Percentiles rank a stretch among this genome's conserved stretches.
Evolutionary conservation across 805 yeast species (phyloP).

Genomic region (Starmerella potacharoeniae): DNA sequence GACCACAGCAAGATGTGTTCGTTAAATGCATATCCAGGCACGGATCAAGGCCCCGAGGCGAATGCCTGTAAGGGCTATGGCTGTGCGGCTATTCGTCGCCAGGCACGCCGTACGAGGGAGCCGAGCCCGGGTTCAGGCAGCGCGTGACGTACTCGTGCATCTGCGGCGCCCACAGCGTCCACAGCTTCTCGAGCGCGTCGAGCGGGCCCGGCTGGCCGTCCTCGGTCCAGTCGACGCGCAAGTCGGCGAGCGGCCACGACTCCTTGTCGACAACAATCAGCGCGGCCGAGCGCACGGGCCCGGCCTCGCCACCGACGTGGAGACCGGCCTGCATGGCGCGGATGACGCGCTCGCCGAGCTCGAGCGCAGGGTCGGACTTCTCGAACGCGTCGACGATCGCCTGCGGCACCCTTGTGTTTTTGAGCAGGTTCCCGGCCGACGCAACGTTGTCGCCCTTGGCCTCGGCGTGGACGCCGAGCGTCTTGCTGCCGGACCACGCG

Average conservation of each 20-base stretch:
- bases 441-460: conserved; percentile 10
- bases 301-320: conserved; percentile 20
- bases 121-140: conserved; percentile 12
- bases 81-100: conserved; percentile 12
- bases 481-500: conserved; percentile 15
- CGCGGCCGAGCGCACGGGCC: conserved; percentile 18
- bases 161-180: conserved; percentile 17
- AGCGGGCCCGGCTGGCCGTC: conserved; percentile 11
- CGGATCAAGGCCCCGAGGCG: no score
- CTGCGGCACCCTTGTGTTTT: conserved; percentile 6
- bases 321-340: conserved; percentile 19
- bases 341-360: conserved; percentile 14
- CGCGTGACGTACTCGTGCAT: conserved; percentile 18
- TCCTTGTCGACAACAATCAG: conserved; percentile 13
- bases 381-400: conserved; percentile 13
- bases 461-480: conserved; percentile 12
- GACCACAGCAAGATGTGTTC: no score
- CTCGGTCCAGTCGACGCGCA: conserved; percentile 18
- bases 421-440: conserved; percentile 18
- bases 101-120: conserved; percentile 20
- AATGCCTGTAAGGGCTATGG: no score
- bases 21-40: no score
- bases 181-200: conserved; percentile 8
- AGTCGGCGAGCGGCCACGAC: conserved; percentile 17
- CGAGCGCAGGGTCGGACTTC: conserved; percentile 1